A percentile compares a stretch with the other conserved stretches of the same genome.
Conservation (phyloP, 352 stramenopile genomes). For the Globisporangium nodosum region DNA sequence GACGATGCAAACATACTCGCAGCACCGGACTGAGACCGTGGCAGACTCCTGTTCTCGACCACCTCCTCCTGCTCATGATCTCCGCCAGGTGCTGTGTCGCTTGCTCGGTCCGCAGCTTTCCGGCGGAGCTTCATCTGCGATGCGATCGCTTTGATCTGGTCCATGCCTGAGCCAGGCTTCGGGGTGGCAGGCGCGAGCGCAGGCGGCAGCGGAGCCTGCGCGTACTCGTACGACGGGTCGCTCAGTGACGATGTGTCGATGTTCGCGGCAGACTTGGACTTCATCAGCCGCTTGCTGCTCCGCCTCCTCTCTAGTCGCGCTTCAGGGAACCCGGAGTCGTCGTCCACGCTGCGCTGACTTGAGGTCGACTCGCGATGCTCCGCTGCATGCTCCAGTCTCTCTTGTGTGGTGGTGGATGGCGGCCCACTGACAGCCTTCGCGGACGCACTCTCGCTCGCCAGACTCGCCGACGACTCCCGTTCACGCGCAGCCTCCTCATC, state of each 20-base stretch:
- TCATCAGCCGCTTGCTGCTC: slow-evolving; percentile 29
- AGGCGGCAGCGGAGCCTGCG: neutral
- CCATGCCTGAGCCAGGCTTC: slow-evolving; percentile 22
- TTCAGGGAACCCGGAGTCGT: slow-evolving; percentile 1
- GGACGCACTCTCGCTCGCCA: neutral
- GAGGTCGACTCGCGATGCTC: neutral
- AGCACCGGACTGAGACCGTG: slow-evolving; percentile 4
- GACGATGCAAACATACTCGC: slow-evolving; percentile 1
- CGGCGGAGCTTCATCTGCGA: slow-evolving; percentile 73
- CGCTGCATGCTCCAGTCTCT: neutral
- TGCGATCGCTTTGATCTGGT: slow-evolving; percentile 70
- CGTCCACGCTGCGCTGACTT: slow-evolving; percentile 10
- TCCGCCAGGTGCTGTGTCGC: neutral
- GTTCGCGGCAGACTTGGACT: slow-evolving; percentile 47
- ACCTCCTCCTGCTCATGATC: neutral
- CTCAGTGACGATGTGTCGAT: slow-evolving; percentile 49
- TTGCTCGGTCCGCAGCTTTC: slow-evolving; percentile 10
- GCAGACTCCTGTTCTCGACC: slow-evolving; percentile 4
- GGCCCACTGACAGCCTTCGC: neutral
- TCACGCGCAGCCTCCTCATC: neutral
- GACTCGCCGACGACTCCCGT: neutral
- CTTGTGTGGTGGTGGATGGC: neutral
- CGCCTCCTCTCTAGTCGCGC: slow-evolving; percentile 16
- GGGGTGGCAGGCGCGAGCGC: neutral
- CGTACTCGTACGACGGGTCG: slow-evolving; percentile 2